These are phyloP conservation scores for Nepenthes alata DNA, from an alignment of 179 eudicot species.

Conservation along the genomic window DNA sequence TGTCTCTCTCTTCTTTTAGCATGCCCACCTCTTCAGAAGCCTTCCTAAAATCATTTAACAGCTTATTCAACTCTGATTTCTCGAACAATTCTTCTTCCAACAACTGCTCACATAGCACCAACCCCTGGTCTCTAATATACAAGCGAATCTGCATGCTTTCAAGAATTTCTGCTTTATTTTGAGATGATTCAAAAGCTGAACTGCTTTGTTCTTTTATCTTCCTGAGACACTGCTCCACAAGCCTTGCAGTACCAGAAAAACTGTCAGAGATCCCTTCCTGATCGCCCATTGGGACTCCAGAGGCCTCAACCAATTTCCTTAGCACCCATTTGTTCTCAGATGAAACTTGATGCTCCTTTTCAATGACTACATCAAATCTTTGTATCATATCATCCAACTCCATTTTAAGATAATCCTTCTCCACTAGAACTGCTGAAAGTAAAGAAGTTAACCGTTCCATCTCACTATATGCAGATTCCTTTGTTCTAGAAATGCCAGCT, in stretches of 20 bases:
- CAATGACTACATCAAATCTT: conserved; percentile 32
- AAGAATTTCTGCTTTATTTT: conserved; percentile 26
- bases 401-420: conserved; percentile 40
- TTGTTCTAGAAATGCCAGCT: conserved; percentile 30
- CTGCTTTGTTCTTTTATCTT: conserved; percentile 36
- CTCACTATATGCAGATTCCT: conserved; percentile 37
- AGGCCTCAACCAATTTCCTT: conserved; percentile 43
- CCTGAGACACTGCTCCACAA: conserved; percentile 45
- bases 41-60: conserved; percentile 30
- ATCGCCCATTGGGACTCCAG: conserved; percentile 33
- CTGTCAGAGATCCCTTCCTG: conserved; percentile 13
- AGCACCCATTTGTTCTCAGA: conserved; percentile 50
- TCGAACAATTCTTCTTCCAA: conserved; percentile 43
- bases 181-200: conserved; percentile 26
- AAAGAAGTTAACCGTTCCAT: conserved; percentile 40
- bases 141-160: conserved; percentile 48
- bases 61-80: conserved; percentile 31
- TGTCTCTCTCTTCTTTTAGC: conserved; percentile 49
- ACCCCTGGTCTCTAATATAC: conserved; percentile 49
- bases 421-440: conserved; percentile 45
- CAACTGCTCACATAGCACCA: conserved; percentile 40
- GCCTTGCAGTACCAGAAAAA: conserved; percentile 25
- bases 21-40: conserved; percentile 41
- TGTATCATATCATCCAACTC: conserved; percentile 45
- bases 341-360: conserved; percentile 36